A percentile compares a stretch with the other conserved stretches of the same genome.
Conservation (phyloP, 2,329 filamentous ascomycete species). For the Colletotrichum sp. region DNA sequence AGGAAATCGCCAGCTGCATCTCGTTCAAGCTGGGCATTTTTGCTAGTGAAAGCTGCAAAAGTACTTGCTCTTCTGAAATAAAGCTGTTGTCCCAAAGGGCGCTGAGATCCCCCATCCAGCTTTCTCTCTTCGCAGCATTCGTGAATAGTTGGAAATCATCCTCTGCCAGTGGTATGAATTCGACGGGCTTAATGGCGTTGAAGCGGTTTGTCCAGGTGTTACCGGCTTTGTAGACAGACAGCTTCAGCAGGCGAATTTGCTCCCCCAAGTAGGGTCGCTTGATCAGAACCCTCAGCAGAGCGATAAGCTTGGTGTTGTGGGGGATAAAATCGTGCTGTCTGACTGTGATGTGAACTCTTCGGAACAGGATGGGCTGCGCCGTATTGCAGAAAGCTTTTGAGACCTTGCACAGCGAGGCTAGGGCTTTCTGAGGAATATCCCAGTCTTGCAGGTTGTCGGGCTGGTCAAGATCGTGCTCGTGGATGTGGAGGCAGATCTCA, state of each 20-base stretch:
- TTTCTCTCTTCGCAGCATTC: neutral
- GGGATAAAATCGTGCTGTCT: too few relatives aligned
- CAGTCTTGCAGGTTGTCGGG: neutral
- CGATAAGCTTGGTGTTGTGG: too few relatives aligned
- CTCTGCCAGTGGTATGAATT: too few relatives aligned
- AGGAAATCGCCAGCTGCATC: neutral
- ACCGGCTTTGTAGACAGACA: neutral
- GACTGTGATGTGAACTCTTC: neutral
- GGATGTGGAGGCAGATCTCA: neutral
- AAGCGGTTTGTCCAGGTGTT: too few relatives aligned
- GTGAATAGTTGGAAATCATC: neutral
- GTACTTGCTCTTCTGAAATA: too few relatives aligned
- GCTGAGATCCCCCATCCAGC: too few relatives aligned
- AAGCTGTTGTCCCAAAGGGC: too few relatives aligned
- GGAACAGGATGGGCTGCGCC: neutral
- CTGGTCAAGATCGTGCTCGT: neutral
- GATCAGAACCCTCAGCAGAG: neutral
- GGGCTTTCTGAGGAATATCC: rapidly evolving
- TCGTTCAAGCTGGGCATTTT: neutral
- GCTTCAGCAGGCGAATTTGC: neutral
- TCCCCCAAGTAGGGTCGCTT: neutral
- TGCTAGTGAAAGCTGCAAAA: neutral
- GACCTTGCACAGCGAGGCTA: neutral
- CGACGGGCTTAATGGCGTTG: too few relatives aligned
- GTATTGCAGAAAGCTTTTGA: neutral